Percentiles rank a stretch among this genome's conserved stretches.
phyloP scores from a whole-genome alignment of 352 stramenopile genomes.

The Phytopythium kandeliae region DNA sequence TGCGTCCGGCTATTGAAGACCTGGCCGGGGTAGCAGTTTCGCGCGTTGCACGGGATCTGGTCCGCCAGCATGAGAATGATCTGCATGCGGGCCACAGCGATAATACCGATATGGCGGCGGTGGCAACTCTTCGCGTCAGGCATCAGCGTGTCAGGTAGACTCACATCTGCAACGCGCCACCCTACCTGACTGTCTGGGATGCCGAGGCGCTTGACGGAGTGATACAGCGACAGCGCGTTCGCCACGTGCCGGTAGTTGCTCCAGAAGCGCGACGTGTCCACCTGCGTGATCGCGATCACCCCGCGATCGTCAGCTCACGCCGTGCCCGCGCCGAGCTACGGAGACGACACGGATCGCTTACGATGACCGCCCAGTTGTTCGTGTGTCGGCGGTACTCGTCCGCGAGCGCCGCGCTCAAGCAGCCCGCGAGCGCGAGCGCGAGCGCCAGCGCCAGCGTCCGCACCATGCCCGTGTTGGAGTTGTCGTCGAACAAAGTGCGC shows the following conservation, averaged over 20 bases:
- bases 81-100: slow-evolving; percentile 12
- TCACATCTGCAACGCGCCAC: not conserved
- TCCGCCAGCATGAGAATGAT: slow-evolving; percentile 97
- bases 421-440: slow-evolving; percentile 7
- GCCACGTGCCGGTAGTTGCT: slow-evolving; percentile 97
- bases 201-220: slow-evolving; percentile 89
- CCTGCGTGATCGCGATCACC: slow-evolving; percentile 26
- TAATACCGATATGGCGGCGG: too few species aligned
- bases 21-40: slow-evolving; percentile 88
- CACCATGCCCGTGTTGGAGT: not conserved
- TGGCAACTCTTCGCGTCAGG: not conserved
- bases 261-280: slow-evolving; percentile 95
- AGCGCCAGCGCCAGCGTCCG: slow-evolving; percentile 13
- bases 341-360: slow-evolving; percentile 11
- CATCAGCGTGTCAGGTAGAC: not conserved
- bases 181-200: slow-evolving; percentile 91
- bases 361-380: slow-evolving; percentile 86
- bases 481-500: too few species aligned
- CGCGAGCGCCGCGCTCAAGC: slow-evolving; percentile 6
- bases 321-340: not conserved
- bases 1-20: slow-evolving; percentile 88
- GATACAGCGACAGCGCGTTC: slow-evolving; percentile 94
- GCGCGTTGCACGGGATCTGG: slow-evolving; percentile 92
- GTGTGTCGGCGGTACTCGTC: slow-evolving; percentile 66
- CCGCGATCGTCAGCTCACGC: not conserved